A percentile compares a stretch with the other conserved stretches of the same genome.
phyloP scores from a whole-genome alignment of 1,284 basidiomycete genomes.

The Exobasidium cylindrosporum region DNA sequence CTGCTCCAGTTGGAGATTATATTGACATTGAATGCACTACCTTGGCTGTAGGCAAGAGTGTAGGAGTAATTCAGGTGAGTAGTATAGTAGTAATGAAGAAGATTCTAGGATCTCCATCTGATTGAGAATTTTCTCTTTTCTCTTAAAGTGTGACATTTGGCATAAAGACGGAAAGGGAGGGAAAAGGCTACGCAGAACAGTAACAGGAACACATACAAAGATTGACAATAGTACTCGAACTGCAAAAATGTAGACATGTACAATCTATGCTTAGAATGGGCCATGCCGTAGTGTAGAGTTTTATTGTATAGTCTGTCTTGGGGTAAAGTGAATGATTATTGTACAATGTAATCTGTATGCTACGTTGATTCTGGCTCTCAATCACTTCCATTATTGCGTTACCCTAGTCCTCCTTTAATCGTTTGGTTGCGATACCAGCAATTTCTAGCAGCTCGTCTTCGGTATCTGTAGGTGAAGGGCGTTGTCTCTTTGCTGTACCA shows the following conservation, averaged over 20 bases:
- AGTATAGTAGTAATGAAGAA: too few relatives aligned
- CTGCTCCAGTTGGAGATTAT: slow-evolving; percentile 35
- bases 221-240: slow-evolving; percentile 32
- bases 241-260: slow-evolving; percentile 26
- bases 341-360: too few relatives aligned
- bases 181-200: slow-evolving; percentile 25
- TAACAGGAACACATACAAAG: slow-evolving; percentile 40
- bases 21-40: slow-evolving; percentile 42
- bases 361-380: too few relatives aligned
- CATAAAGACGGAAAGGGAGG: slow-evolving; percentile 28
- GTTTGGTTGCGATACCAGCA: not conserved
- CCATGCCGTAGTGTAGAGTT: too few relatives aligned
- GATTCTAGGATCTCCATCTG: not conserved
- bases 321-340: too few relatives aligned
- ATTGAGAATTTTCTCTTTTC: not conserved
- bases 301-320: too few relatives aligned
- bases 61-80: slow-evolving; percentile 30
- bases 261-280: too few relatives aligned
- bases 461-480: not conserved
- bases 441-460: not conserved
- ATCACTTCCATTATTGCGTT: too few relatives aligned
- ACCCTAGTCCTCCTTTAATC: not conserved
- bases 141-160: slow-evolving; percentile 29
- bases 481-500: not conserved
- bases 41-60: slow-evolving; percentile 32